Base-by-base conservation (phyloP, 768 basidiomycete genomes). In the Mrakia blollopis region DNA sequence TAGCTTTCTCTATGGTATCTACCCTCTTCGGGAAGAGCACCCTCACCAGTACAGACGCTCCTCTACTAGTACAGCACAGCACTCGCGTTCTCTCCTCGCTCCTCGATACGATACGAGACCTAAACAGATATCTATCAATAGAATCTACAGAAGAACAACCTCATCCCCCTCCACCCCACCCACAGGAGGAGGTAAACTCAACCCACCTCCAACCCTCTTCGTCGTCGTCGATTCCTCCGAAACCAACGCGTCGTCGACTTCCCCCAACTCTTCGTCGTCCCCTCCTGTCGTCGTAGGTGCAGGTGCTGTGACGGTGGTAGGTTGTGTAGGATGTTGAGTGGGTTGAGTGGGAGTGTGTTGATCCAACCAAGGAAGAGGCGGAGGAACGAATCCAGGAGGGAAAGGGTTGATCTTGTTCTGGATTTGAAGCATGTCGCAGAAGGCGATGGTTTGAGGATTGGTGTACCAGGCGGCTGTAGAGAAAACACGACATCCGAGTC, bases 381-480 rank as follows among this genome's bases (percentile, higher is more conserved):
- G 73, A 10, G 72, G 41, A 9, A 50, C 41, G 67, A 78, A 74
- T 9, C 73, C 77, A 14, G 39, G 47, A 2, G 85, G 85, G 9
- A 83, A 79, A 7, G 86, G 85, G 79, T 88, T 88, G 74, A 91
- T 86, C 81, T 88, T 91, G 84, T 96, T 93, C 78, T 89, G 87
- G 54, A 98, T 87, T 25, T 87, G 88, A 54, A 99, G 82, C 88
- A 98, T 88, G 28, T 84, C 82, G 81, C 92, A 92, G 80, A 98
- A 91, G 3, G 93, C 90, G 72, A 88, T 89, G 0, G 94, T 98
- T 81, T 98, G 94, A 37, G 93, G 91, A 81, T 95, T 96, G 35
- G 89, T 88, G 82, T 92, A 95, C 85, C 87, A 88, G 1, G 88
- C 87, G 35, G 90, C 92, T 94, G 81, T 14, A n/a, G 76, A 78